Evolutionary conservation across 2,329 filamentous ascomycete genomes (phyloP), one percentile per base, ranked within the genome.

Genomic region (Fusarium sp.): DNA sequence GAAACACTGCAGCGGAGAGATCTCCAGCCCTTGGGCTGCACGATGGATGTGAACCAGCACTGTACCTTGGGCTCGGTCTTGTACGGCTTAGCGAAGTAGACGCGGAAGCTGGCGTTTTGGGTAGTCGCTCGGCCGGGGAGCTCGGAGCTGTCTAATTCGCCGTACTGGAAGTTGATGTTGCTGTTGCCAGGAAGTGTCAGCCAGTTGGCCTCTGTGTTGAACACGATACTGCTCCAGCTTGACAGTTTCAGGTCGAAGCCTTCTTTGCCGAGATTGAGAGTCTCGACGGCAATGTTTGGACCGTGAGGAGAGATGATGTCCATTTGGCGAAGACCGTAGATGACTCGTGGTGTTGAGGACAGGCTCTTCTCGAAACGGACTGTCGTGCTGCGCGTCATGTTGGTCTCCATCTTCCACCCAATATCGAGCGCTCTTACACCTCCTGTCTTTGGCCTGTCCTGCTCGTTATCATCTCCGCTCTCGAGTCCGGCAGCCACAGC

Each of bases 1-100:
- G n/a, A 9, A 7, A 35, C 51, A 13, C 1, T 22, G 3, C 32
- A 47, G 14, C 6, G 24, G 7, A 54, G 19, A 3, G 32, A 37
- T 2, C 41, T 14, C 19, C 43, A 35, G 3, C 51, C 41, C 22
- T 28, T 47, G 10, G 41, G 41, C 10, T 48, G 51, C 1, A 8
- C 19, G 1, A 54, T 54, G 9, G 32, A 46, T 1, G 41, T 54
- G 24, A 54, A 54, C 51, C 51, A 54, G 19, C 43, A 46, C 30
- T 46, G 7, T 0, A 54, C 22, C 7, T 39, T 22, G 14, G 51
- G 41, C 11, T 28, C 22, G 7, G 43, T 30, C 7, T 22, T 47
- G 24, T 47, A 54, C 3, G 53, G n/a, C 14, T 43, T 56, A 5
- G 37, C 15, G 5, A 56, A 56, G 5, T 40, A 43, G 14, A 56